phyloP scores from a whole-genome alignment of 2,329 filamentous ascomycete species.

The Parastagonospora nodorum region DNA sequence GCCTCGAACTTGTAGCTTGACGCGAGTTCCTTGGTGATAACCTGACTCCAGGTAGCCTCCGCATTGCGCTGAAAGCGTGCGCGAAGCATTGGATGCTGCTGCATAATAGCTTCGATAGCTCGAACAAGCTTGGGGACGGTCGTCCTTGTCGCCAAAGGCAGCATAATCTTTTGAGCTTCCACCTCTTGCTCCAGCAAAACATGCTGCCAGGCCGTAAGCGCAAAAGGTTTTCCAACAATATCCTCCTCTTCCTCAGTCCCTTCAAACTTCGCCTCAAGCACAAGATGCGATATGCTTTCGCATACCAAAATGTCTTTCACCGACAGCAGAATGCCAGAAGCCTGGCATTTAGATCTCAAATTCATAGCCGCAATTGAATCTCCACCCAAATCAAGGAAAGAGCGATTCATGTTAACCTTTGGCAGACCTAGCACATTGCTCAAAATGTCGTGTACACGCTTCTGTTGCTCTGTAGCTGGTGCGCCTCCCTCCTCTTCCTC shows the following conservation, averaged over 20 bases:
- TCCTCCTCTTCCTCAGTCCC: slow-evolving; percentile 10
- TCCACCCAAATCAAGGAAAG: slow-evolving; percentile 26
- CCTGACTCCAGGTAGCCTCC: slow-evolving; percentile 10
- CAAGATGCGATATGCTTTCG: slow-evolving; percentile 17
- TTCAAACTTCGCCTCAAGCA: slow-evolving; percentile 8
- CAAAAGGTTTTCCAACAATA: slow-evolving; percentile 29
- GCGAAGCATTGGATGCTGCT: slow-evolving; percentile 24
- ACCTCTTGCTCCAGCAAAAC: slow-evolving; percentile 36
- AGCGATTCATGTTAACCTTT: slow-evolving; percentile 8
- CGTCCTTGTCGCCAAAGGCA: slow-evolving; percentile 33
- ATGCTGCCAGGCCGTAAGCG: slow-evolving; percentile 48
- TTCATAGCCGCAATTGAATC: slow-evolving; percentile 34
- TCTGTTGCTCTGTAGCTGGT: slow-evolving; percentile 14
- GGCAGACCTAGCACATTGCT: slow-evolving; percentile 30
- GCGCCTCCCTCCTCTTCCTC: slow-evolving; percentile 11
- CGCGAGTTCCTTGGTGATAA: slow-evolving; percentile 14
- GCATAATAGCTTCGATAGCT: slow-evolving; percentile 7
- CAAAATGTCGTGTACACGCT: slow-evolving; percentile 26
- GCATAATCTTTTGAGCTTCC: slow-evolving; percentile 37
- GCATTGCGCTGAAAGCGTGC: slow-evolving; percentile 12
- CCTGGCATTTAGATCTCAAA: slow-evolving; percentile 22
- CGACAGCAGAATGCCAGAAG: slow-evolving; percentile 11
- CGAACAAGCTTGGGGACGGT: slow-evolving; percentile 27
- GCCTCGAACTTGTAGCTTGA: slow-evolving; percentile 15
- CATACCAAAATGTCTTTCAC: slow-evolving; percentile 19